Percentiles rank a stretch among this genome's conserved stretches.
phyloP scores from a whole-genome alignment of 2,329 filamentous ascomycete species.

The Rhynchosporium graminicola region DNA sequence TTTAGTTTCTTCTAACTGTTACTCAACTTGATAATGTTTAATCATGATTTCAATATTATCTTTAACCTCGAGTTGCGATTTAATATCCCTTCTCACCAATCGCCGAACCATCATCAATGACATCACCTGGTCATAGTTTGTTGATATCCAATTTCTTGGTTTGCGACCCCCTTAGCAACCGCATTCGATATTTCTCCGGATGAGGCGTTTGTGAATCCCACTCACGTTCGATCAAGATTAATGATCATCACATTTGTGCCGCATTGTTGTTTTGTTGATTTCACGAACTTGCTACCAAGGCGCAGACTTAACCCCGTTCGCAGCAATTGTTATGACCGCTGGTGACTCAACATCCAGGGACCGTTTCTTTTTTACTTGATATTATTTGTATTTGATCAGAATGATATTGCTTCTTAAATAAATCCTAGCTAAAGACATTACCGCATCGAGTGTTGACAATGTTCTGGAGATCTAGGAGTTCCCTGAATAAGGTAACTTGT shows the following conservation, averaged over 20 bases:
- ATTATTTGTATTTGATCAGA: background rate
- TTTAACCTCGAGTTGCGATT: background rate
- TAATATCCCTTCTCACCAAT: background rate
- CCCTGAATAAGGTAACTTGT: background rate
- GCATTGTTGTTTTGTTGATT: background rate
- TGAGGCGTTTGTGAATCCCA: too few species aligned
- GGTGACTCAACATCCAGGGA: background rate
- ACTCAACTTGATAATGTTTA: background rate
- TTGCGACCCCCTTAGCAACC: background rate
- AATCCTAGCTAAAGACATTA: background rate
- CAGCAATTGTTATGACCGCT: background rate
- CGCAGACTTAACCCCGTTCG: background rate
- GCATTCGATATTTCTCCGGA: constrained; percentile 1
- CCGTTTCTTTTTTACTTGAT: too few species aligned
- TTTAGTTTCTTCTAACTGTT: background rate
- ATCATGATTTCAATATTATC: constrained; percentile 1
- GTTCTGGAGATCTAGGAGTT: background rate
- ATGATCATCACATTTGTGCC: background rate
- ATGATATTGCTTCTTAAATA: background rate
- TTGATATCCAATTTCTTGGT: background rate
- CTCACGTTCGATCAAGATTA: background rate
- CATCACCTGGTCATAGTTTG: background rate
- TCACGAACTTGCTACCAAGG: background rate
- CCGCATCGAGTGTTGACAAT: background rate
- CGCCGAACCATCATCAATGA: constrained; percentile 4